phyloP scores from a whole-genome alignment of 1,139 yeast species.

The Yueomyces sp. region DNA sequence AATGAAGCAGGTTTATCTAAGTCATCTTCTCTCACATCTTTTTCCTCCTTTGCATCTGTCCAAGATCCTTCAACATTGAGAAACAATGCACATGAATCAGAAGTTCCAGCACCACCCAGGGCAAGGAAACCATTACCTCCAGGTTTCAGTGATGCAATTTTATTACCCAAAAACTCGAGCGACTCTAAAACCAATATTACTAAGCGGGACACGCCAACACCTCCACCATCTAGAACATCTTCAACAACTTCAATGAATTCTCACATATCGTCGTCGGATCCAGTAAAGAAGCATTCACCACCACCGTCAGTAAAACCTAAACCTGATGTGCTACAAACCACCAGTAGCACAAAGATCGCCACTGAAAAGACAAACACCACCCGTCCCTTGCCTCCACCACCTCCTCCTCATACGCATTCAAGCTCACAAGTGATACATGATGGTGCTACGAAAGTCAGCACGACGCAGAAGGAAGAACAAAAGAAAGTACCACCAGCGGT shows the following conservation, averaged over 20 bases:
- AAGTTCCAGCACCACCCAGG: slow-evolving; percentile 17
- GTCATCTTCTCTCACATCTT: not conserved
- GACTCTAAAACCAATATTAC: slow-evolving; percentile 1
- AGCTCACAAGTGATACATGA: not conserved
- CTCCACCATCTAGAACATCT: slow-evolving; percentile 1
- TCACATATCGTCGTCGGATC: not conserved
- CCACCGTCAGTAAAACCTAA: not conserved
- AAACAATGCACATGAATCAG: not conserved
- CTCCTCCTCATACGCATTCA: not conserved
- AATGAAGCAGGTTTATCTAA: not conserved
- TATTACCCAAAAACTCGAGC: slow-evolving; percentile 13
- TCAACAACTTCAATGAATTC: not conserved
- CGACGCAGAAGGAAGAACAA: not conserved
- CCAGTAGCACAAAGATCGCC: not conserved
- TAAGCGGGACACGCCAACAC: not conserved
- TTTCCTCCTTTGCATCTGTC: not conserved
- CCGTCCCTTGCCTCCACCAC: not conserved
- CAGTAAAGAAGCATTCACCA: not conserved
- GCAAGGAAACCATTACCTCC: slow-evolving; percentile 10
- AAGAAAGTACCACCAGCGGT: slow-evolving; percentile 11
- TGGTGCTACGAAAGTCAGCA: too few species aligned
- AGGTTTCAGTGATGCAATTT: slow-evolving; percentile 13
- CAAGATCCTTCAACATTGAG: not conserved
- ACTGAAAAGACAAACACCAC: not conserved
- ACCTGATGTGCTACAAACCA: not conserved